A percentile compares a stretch with the other conserved stretches of the same genome.
These are phyloP conservation scores for Penicillium pancosmium DNA, from an alignment of 495 filamentous ascomycete genomes.

Conservation along the genomic window DNA sequence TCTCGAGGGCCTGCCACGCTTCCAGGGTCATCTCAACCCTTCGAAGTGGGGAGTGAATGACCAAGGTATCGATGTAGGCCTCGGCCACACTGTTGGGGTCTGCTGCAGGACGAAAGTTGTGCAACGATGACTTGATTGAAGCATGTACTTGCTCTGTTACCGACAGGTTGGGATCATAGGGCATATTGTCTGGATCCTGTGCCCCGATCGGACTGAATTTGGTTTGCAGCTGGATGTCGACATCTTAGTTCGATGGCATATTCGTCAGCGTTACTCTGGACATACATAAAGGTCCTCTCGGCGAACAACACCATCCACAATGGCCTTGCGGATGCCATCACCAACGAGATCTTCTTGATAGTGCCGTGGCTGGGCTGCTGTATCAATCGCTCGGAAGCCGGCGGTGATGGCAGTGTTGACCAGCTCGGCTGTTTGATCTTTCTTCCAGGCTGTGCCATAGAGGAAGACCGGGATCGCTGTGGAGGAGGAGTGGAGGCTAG, in stretches of 20 bases:
- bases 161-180: constrained; percentile 55
- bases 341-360: constrained; percentile 77
- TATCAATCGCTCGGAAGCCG: constrained; percentile 78
- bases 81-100: constrained; percentile 37
- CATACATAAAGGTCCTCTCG: constrained; percentile 65
- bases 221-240: constrained; percentile 66
- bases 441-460: constrained; percentile 92
- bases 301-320: constrained; percentile 57
- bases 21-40: constrained; percentile 59
- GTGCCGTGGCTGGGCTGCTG: constrained; percentile 77
- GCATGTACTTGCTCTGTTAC: constrained; percentile 64
- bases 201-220: constrained; percentile 70
- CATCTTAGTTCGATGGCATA: background rate
- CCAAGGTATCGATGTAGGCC: constrained; percentile 70
- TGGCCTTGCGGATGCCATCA: constrained; percentile 60
- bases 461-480: constrained; percentile 58
- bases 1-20: constrained; percentile 65
- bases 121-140: constrained; percentile 68
- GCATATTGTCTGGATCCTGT: constrained; percentile 62
- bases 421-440: constrained; percentile 65
- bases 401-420: constrained; percentile 68
- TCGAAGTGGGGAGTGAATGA: constrained; percentile 71
- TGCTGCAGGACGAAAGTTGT: constrained; percentile 53
- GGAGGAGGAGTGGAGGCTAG: constrained; percentile 29
- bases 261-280: constrained; percentile 5